Base-by-base conservation (phyloP, 768 basidiomycete species). In the Tricholoma matsutake region DNA sequence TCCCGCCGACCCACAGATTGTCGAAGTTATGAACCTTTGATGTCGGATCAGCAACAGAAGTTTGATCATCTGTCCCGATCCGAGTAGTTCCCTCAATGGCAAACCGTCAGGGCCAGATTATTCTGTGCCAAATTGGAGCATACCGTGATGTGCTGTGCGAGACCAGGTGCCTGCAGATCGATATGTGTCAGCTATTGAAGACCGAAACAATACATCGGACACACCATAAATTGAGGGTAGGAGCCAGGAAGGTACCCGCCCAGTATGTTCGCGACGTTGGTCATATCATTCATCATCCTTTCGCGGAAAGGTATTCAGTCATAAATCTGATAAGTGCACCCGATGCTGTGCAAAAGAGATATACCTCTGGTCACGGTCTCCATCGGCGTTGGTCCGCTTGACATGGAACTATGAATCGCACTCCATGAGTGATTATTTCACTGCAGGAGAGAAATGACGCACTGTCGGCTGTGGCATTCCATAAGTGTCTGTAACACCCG, bases 1-100 rank as follows among this genome's bases (percentile, higher is more conserved):
- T 72, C 28, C 73, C 73, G 25, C 68, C 75, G n/a, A 76, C 69
- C 58, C 63, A 75, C 51, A 75, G 69, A 61, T 76, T 76, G 6
- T 53, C 29, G 55, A 73, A 67, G 43, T 61, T 9, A 11, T 39
- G 37, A 39, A 39, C 37, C 41, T 25, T 25, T 25, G 68, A 74
- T 61, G 67, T 58, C 22, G 56, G 58, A 62, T 74, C 63, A 14
- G 65, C 72, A 43, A 74, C 73, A 41, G 66, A 61, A 29, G 57
- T 53, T 10, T 31, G 18, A 43, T 20, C 41, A 54, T 53, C 9
- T 31, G 18, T 43, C 28, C 41, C 61, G 51, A 56, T 60, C 37
- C 61, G 61, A 22, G 53, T 68, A 56, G 59, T 61, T 20, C 41
- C 70, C 63, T 60, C 37, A 39, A 39, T 14, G 13, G 13, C 37